A percentile compares a stretch with the other conserved stretches of the same genome.
Evolutionary conservation across 2,329 filamentous ascomycete species (phyloP).

Genomic region (Ceratocystis eucalypticola): DNA sequence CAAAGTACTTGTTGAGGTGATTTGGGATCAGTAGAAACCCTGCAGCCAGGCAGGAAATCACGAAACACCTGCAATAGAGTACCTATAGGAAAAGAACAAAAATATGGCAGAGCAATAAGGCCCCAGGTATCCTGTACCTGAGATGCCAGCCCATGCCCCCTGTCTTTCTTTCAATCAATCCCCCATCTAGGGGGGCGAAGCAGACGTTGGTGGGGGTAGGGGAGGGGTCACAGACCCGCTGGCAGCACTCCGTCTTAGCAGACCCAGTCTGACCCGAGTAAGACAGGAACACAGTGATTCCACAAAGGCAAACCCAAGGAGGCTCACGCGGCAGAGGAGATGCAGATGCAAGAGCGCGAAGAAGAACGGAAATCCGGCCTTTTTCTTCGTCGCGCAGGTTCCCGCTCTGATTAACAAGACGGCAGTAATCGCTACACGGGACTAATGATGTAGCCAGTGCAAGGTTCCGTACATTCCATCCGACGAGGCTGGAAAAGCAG

Average conservation of each 20-base stretch:
- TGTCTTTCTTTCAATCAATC: too few relatives aligned
- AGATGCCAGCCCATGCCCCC: not conserved
- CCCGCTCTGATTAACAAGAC: too few relatives aligned
- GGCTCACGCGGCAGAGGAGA: not conserved
- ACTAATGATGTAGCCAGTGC: not conserved
- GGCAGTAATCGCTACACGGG: not conserved
- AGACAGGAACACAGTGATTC: slow-evolving; percentile 1
- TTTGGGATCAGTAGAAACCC: not conserved
- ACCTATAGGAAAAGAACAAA: slow-evolving; percentile 6
- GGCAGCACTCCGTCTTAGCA: not conserved
- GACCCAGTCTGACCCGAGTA: slow-evolving; percentile 11
- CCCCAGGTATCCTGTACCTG: not conserved
- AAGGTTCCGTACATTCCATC: not conserved
- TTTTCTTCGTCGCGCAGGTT: not conserved
- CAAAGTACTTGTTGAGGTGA: not conserved
- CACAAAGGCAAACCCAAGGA: not conserved
- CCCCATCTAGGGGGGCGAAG: too few relatives aligned
- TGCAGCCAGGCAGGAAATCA: slow-evolving; percentile 9
- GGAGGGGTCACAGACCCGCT: not conserved
- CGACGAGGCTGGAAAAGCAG: not conserved
- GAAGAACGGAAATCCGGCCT: not conserved
- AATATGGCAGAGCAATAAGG: not conserved
- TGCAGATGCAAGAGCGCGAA: not conserved
- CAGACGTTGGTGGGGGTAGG: too few relatives aligned
- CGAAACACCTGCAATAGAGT: not conserved